Conservation (phyloP, 371 early-diverging fungal genomes). For the Haplosporangium sp. region DNA sequence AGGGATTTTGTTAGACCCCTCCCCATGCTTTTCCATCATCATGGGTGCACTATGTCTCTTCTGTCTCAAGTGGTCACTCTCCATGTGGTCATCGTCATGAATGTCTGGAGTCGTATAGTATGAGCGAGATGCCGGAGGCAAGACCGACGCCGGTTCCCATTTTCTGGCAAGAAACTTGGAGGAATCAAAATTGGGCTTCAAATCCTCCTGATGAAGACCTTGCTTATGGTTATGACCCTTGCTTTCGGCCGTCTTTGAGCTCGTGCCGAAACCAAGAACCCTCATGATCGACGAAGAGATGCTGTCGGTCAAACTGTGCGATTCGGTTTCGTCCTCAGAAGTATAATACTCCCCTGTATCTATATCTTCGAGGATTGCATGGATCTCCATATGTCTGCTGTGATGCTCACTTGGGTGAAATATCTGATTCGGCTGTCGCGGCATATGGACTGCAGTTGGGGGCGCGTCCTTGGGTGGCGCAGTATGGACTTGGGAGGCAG, state of each 20-base stretch:
- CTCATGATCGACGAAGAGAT: too few species aligned
- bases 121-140: neutral
- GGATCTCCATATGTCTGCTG: conserved; percentile 13
- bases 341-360: too few species aligned
- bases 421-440: neutral
- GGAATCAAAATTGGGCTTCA: neutral
- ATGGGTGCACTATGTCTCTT: too few species aligned
- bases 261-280: too few species aligned
- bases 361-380: neutral
- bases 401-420: conserved; percentile 16
- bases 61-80: neutral
- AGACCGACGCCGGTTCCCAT: neutral
- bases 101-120: neutral
- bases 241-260: too few species aligned
- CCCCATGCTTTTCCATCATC: too few species aligned
- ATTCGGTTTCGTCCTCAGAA: neutral
- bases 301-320: neutral
- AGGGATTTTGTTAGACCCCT: too few species aligned
- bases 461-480: neutral
- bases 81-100: neutral
- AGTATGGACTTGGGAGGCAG: too few species aligned
- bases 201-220: neutral
- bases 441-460: neutral
- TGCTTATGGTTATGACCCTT: too few species aligned
- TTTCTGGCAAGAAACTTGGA: neutral